Evolutionary conservation across 805 yeast species (phyloP).

Genomic region (Saccharomycopsis guyanensis): DNA sequence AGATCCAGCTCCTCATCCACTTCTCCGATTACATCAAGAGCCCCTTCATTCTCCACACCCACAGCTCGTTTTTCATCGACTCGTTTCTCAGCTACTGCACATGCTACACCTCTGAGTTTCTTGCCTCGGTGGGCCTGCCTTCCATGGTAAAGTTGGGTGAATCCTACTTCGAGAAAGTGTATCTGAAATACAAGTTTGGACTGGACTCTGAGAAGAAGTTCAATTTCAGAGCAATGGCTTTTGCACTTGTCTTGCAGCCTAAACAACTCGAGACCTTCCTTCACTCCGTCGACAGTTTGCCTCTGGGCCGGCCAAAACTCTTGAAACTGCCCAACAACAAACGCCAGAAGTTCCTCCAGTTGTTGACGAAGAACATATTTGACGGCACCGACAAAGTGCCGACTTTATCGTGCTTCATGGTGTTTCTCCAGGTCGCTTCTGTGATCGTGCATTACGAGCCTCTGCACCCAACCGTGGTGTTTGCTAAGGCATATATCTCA

Average conservation of each 20-base stretch:
- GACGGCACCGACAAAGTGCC: constrained; percentile 17
- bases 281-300: background rate
- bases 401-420: constrained; percentile 16
- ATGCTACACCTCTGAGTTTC: constrained; percentile 14
- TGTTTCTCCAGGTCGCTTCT: constrained; percentile 16
- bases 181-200: constrained; percentile 6
- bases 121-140: constrained; percentile 8
- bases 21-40: constrained; percentile 10
- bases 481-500: constrained; percentile 10
- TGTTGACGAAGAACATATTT: constrained; percentile 6
- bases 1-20: constrained; percentile 10
- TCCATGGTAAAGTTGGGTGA: constrained; percentile 15
- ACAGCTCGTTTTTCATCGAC: constrained; percentile 17
- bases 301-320: background rate
- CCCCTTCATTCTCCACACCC: constrained; percentile 11
- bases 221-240: constrained; percentile 12
- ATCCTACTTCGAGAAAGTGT: constrained; percentile 17
- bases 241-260: constrained; percentile 14
- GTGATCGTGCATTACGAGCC: constrained; percentile 16
- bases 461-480: constrained; percentile 11
- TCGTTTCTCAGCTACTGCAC: constrained; percentile 9
- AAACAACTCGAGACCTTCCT: constrained; percentile 17
- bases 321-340: constrained; percentile 6
- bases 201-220: constrained; percentile 14
- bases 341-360: constrained; percentile 17